Percentiles rank a stretch among this genome's conserved stretches.
These are phyloP conservation scores for Mimosa pudica DNA, from an alignment of 306 rosid genomes.

Conservation along the genomic window DNA sequence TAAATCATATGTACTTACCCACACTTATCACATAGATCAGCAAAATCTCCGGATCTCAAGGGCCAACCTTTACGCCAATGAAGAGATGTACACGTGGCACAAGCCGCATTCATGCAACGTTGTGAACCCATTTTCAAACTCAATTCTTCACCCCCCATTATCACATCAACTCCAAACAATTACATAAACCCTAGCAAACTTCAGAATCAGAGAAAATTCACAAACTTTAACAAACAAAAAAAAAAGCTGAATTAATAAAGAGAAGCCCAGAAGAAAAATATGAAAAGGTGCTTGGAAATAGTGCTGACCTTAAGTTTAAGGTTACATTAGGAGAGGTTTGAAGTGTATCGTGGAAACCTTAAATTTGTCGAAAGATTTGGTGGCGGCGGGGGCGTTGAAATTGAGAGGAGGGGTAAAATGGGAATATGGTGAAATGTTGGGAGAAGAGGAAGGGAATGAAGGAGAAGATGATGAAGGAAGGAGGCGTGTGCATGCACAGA, in stretches of 20 bases:
- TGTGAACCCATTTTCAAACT: slow-evolving; percentile 67
- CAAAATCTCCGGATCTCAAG: slow-evolving; percentile 91
- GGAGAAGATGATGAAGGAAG: slow-evolving; percentile 35
- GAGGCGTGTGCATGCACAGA: slow-evolving; percentile 94
- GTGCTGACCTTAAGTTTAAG: slow-evolving; percentile 25
- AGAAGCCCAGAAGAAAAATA: too few species aligned
- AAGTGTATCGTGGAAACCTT: slow-evolving; percentile 11
- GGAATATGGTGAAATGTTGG: slow-evolving; percentile 32
- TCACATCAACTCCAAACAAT: slow-evolving; percentile 22
- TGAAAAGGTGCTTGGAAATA: too few species aligned
- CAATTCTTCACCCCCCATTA: slow-evolving; percentile 43
- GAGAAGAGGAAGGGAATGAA: slow-evolving; percentile 28
- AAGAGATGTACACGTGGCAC: slow-evolving; percentile 61
- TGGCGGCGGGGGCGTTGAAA: slow-evolving; percentile 3
- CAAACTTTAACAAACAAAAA: not conserved
- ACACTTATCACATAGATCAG: slow-evolving; percentile 90
- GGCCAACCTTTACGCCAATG: slow-evolving; percentile 95
- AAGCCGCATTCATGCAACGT: slow-evolving; percentile 73
- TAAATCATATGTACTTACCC: slow-evolving; percentile 52
- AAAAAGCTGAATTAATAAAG: not conserved
- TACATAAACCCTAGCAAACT: slow-evolving; percentile 50
- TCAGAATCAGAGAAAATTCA: slow-evolving; percentile 27
- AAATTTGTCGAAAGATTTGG: not conserved
- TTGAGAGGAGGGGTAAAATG: slow-evolving; percentile 16
- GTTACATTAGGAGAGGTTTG: not conserved